These are phyloP conservation scores for Tylopilus felleus DNA, from an alignment of 768 basidiomycete genomes.

Conservation along the genomic window DNA sequence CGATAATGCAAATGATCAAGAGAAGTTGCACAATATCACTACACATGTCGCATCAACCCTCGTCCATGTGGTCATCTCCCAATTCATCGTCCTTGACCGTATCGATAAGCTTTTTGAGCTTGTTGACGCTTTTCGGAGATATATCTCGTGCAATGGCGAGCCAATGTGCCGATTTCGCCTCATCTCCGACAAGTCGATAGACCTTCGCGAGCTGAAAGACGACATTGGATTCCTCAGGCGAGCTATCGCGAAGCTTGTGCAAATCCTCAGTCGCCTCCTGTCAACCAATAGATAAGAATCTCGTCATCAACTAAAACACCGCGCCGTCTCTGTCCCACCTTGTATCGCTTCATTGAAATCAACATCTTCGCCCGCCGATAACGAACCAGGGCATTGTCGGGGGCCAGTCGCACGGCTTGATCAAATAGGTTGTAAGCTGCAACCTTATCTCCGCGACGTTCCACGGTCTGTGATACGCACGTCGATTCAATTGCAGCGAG, in stretches of 20 bases:
- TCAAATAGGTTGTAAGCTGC: slow-evolving; percentile 79
- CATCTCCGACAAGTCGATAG: slow-evolving; percentile 79
- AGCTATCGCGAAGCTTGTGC: slow-evolving; percentile 71
- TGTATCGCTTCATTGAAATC: slow-evolving; percentile 78
- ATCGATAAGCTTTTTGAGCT: slow-evolving; percentile 76
- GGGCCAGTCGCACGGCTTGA: slow-evolving; percentile 71
- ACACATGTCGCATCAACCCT: slow-evolving; percentile 42
- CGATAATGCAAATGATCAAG: no score
- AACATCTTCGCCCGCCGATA: slow-evolving; percentile 93
- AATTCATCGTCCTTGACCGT: slow-evolving; percentile 59
- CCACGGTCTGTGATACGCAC: slow-evolving; percentile 64
- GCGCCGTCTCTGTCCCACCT: slow-evolving; percentile 49
- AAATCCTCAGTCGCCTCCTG: slow-evolving; percentile 83
- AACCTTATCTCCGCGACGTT: slow-evolving; percentile 75
- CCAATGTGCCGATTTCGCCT: slow-evolving; percentile 74
- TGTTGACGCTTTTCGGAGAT: slow-evolving; percentile 83
- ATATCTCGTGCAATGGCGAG: slow-evolving; percentile 92
- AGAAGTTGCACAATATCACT: no score
- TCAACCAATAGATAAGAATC: slow-evolving; percentile 24
- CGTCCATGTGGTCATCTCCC: slow-evolving; percentile 70
- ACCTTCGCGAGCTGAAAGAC: slow-evolving; percentile 93
- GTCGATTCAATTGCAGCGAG: slow-evolving; percentile 10
- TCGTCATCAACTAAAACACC: slow-evolving; percentile 9
- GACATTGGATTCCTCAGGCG: slow-evolving; percentile 96
- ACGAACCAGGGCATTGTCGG: slow-evolving; percentile 88